These are phyloP conservation scores for Lachancea kluyveri DNA, from an alignment of 805 yeast species.

Conservation along the genomic window DNA sequence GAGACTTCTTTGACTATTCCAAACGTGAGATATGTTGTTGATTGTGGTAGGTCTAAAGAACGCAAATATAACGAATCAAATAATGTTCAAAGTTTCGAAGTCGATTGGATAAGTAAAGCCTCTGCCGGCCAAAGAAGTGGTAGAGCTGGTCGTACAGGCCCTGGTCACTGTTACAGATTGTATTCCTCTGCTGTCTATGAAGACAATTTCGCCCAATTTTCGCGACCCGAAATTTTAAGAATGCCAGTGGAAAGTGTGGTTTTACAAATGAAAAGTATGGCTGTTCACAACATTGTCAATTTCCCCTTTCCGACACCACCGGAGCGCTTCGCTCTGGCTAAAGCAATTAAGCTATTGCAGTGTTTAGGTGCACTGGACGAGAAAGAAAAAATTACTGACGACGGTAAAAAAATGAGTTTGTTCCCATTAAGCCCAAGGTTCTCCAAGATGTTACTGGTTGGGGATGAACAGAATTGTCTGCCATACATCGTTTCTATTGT, in stretches of 20 bases:
- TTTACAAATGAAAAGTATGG: slow-evolving; percentile 93
- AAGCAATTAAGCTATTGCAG: slow-evolving; percentile 62
- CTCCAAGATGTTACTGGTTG: slow-evolving; percentile 81
- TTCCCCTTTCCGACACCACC: slow-evolving; percentile 98
- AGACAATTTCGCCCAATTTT: slow-evolving; percentile 73
- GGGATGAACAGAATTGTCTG: slow-evolving; percentile 79
- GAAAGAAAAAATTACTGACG: slow-evolving; percentile 54
- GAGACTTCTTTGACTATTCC: slow-evolving; percentile 97
- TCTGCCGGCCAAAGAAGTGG: slow-evolving; percentile 94
- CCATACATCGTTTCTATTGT: slow-evolving; percentile 89
- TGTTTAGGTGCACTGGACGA: slow-evolving; percentile 70
- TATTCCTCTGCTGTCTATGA: slow-evolving; percentile 93
- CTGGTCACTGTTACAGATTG: slow-evolving; percentile 92
- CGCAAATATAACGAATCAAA: slow-evolving; percentile 73
- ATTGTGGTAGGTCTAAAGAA: slow-evolving; percentile 91
- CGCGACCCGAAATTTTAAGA: slow-evolving; percentile 83
- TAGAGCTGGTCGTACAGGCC: slow-evolving; percentile 98
- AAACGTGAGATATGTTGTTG: slow-evolving; percentile 89
- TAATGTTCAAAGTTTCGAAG: slow-evolving; percentile 88
- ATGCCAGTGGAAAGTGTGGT: slow-evolving; percentile 98
- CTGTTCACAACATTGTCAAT: slow-evolving; percentile 80
- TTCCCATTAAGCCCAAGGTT: slow-evolving; percentile 94
- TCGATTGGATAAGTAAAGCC: slow-evolving; percentile 92
- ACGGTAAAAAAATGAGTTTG: slow-evolving; percentile 80
- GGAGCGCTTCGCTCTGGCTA: slow-evolving; percentile 47